Base-by-base conservation (phyloP, 805 yeast genomes). In the Ogataea siamensis region DNA sequence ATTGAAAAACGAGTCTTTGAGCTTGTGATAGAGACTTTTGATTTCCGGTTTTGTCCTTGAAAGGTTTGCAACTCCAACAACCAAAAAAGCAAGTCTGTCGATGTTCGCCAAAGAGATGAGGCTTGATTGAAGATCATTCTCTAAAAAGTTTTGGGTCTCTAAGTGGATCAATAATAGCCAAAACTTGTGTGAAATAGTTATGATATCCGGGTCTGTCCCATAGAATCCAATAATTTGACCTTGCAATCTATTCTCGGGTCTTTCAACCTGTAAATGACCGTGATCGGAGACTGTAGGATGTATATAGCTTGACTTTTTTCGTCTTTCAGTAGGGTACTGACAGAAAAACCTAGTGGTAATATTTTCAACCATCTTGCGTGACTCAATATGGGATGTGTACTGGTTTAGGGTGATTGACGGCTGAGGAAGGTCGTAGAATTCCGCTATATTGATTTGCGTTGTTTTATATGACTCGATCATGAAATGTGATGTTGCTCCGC, bases 221-320 rank as follows among this genome's bases (percentile, higher is more conserved):
- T 28, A 28, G 19, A 28, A 28, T n/a, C 31, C 31, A 2, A 28
- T 16, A 6, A 28, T 28, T 10, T 28, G 31, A 12, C 31, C 31
- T 22, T 18, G 22, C 5, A 17, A 17, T 4, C 20, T 6, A 16
- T 18, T 15, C 7, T 15, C 31, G 13, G 21, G 31, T 14, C 21
- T n/a, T 12, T 16, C 13, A n/a, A 28, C 31, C 11, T 11, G 11
- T 14, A 28, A 22, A 7, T 28, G 21, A 10, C 7, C 21, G n/a
- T 25, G 15, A 28, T 28, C 16, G n/a, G 17, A 3, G 13, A 12
- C 13, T 17, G 10, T 16, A 2, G 31, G 31, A 11, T 28, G 31
- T 11, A 18, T 18, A n/a, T 16, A n/a, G 20, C 14, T 12, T 11
- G n/a, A 5, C 13, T 3, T 11, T 11, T 28, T 15, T 28, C 31